Base-by-base conservation (phyloP, 2,329 filamentous ascomycete genomes). In the Pseudocercospora crystallina region DNA sequence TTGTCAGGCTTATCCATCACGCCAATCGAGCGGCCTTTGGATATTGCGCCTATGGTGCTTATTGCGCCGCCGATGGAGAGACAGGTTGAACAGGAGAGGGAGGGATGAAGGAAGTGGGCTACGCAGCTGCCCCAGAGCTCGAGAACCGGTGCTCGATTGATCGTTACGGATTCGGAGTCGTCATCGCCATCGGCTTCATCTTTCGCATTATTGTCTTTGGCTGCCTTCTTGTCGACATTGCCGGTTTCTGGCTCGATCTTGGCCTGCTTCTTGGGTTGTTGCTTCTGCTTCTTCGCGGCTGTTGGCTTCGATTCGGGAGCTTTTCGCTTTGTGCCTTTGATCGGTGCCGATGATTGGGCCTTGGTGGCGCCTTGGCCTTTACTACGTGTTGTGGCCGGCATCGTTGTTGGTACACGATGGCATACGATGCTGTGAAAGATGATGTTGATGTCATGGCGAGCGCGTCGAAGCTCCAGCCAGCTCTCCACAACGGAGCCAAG, bases 81-180 rank as follows among this genome's bases (percentile, higher is more conserved):
- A 45, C 66, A 66, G 26, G 65, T 69, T 8, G 49, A 30, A 65
- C 66, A 69, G 1, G 55, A 29, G 0, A 68, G 47, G 0, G 51
- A 43, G 9, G 64, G 62, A 45, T 69, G 56, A n/a, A 64, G 33
- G 30, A 60, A 49, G 5, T 65, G 58, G 5, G 63, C 54, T 13
- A 68, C 58, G 40, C 53, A 60, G 7, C 59, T 56, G 3, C 56
- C 51, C 64, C 63, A 67, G 5, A 69, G 59, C 8, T 66, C 61
- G 26, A 70, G 59, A 7, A 69, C 61, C 1, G 67, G 64, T 3
- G 65, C 61, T 10, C 65, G 64, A 34, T 67, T 68, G 54, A 69
- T 68, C 5, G 58, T 48, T 42, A 68, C 61, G 12, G 33, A 46
- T 13, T 45, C 13, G 13, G 43, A 11, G 11, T 43, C 31, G 14